Conservation (phyloP, 495 filamentous ascomycete genomes). For the Penicillium cinerascens region DNA sequence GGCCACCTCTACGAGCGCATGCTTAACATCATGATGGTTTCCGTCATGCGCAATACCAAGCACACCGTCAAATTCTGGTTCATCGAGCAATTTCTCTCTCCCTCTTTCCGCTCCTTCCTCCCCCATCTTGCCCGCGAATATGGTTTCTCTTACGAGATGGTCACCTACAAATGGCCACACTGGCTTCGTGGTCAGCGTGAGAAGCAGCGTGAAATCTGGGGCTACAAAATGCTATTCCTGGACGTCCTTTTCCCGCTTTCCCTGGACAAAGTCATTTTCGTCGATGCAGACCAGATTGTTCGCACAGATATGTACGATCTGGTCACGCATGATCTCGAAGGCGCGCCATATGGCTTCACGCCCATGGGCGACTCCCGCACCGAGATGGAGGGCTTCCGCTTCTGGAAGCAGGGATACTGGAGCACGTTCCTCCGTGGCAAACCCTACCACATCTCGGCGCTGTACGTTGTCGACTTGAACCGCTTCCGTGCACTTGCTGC, state of each 20-base stretch:
- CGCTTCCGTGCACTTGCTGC: constrained; percentile 93
- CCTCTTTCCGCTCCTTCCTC: constrained; percentile 94
- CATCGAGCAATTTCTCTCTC: constrained; percentile 98
- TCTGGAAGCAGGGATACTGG: constrained; percentile 99
- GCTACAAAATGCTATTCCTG: constrained; percentile 99
- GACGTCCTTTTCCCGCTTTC: constrained; percentile 97
- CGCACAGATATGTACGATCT: constrained; percentile 97
- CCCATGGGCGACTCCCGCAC: constrained; percentile 97
- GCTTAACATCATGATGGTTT: constrained; percentile 99
- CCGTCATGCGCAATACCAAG: constrained; percentile 92
- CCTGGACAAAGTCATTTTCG: constrained; percentile 98
- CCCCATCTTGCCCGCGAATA: constrained; percentile 81
- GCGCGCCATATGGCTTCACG: constrained; percentile 94
- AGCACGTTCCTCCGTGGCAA: constrained; percentile 79
- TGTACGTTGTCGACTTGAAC: constrained; percentile 92
- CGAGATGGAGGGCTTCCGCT: constrained; percentile 98
- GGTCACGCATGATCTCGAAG: constrained; percentile 77
- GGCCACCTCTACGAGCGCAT: constrained; percentile 99
- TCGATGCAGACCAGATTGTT: constrained; percentile 98
- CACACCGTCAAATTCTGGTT: constrained; percentile 99
- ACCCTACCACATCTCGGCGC: constrained; percentile 94
- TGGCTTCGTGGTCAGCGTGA: constrained; percentile 95
- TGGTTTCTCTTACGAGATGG: constrained; percentile 92
- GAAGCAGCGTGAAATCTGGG: constrained; percentile 99
- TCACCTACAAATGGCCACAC: constrained; percentile 99